phyloP scores from a whole-genome alignment of 768 basidiomycete genomes.

The Goffeauzyma gilvescens region DNA sequence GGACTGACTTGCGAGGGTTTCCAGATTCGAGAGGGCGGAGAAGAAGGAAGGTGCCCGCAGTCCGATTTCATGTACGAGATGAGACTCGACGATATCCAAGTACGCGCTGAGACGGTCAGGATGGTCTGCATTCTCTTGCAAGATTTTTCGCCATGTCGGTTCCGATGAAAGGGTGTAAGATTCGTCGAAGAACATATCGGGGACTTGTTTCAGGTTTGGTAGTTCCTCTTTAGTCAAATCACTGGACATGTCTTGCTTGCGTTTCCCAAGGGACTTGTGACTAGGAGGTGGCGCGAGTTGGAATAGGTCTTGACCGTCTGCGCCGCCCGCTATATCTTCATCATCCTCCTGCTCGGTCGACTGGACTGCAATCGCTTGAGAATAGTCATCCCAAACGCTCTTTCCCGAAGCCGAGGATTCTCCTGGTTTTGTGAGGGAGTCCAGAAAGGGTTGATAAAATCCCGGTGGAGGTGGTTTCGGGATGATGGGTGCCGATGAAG shows the following conservation, averaged over 20 bases:
- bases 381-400: too few species aligned
- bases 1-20: constrained; percentile 78
- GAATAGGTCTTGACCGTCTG: too few species aligned
- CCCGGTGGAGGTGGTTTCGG: constrained; percentile 30
- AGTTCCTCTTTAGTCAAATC: constrained; percentile 31
- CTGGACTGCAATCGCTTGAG: too few species aligned
- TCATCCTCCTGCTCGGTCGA: too few species aligned
- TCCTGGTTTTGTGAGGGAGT: constrained; percentile 42
- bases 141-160: too few species aligned
- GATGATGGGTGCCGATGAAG: constrained; percentile 40
- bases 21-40: constrained; percentile 79
- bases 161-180: too few species aligned
- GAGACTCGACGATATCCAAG: constrained; percentile 81
- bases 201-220: constrained; percentile 57
- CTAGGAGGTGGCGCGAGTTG: too few species aligned
- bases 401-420: too few species aligned
- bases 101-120: too few species aligned
- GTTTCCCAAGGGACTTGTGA: too few species aligned
- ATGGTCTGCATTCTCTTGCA: too few species aligned
- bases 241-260: neutral
- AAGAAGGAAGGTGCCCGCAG: constrained; percentile 85
- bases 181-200: constrained; percentile 70
- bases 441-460: constrained; percentile 29
- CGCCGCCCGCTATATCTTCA: too few species aligned
- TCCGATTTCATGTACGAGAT: constrained; percentile 81